Percentiles rank a stretch among this genome's conserved stretches.
Conservation (phyloP, 2,329 filamentous ascomycete genomes). For the Metarhizium humberi region DNA sequence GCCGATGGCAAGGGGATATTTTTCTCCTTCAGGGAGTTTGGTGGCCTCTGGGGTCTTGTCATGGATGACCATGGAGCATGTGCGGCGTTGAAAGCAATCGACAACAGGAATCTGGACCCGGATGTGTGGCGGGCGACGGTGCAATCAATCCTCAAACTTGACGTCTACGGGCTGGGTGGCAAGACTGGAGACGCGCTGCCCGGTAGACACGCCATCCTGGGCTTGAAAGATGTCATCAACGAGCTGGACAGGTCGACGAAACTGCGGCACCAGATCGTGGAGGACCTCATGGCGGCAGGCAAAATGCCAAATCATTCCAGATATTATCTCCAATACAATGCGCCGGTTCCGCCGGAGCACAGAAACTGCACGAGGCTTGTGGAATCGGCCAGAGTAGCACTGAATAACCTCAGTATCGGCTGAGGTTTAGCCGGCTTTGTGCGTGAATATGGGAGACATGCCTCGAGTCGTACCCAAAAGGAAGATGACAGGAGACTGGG, state of each 20-base stretch:
- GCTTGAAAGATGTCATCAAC: conserved; percentile 44
- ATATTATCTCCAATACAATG: conserved; percentile 16
- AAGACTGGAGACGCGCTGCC: conserved; percentile 4
- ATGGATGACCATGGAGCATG: conserved; percentile 17
- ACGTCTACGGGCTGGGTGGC: conserved; percentile 44
- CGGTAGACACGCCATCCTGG: conserved; percentile 28
- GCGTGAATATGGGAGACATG: not conserved
- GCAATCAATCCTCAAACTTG: conserved; percentile 43
- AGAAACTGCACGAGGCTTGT: conserved; percentile 41
- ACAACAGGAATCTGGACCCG: conserved; percentile 39
- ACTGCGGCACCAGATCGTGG: conserved; percentile 39
- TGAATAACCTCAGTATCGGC: conserved; percentile 43
- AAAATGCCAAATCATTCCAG: conserved; percentile 15
- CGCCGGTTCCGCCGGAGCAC: conserved; percentile 22
- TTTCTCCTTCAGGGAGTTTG: conserved; percentile 37
- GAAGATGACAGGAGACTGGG: not conserved
- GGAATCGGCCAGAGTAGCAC: conserved; percentile 41
- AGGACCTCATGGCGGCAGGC: conserved; percentile 33
- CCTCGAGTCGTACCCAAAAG: not conserved
- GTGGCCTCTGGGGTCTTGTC: conserved; percentile 37
- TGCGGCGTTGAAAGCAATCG: conserved; percentile 10
- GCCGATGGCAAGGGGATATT: conserved; percentile 29
- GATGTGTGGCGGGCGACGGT: conserved; percentile 44
- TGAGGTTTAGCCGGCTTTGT: not conserved
- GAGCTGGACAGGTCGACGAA: conserved; percentile 42